phyloP scores from a whole-genome alignment of 2,329 filamentous ascomycete genomes.

The Aspergillus pseudoterreus region DNA sequence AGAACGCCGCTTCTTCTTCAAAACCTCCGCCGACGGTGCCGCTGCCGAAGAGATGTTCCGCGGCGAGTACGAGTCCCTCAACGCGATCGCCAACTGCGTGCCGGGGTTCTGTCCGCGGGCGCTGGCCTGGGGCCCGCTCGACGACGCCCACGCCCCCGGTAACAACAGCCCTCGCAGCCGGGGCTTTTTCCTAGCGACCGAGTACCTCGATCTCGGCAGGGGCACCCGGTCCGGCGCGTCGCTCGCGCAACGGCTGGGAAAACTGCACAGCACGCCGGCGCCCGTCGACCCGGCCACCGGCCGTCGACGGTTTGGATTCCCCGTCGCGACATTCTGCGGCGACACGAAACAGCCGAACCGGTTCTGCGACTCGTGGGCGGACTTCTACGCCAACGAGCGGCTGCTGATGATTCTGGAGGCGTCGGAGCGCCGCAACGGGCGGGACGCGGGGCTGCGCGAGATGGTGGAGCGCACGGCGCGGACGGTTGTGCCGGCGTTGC shows the following conservation, averaged over 20 bases:
- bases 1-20: slow-evolving; percentile 38
- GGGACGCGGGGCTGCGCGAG: slow-evolving; percentile 57
- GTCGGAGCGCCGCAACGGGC: slow-evolving; percentile 59
- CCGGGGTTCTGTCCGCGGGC: slow-evolving; percentile 73
- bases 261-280: slow-evolving; percentile 71
- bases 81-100: slow-evolving; percentile 69
- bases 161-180: slow-evolving; percentile 46
- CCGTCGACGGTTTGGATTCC: slow-evolving; percentile 71
- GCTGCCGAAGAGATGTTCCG: slow-evolving; percentile 37
- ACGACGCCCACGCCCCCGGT: slow-evolving; percentile 39
- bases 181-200: slow-evolving; percentile 61
- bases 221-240: slow-evolving; percentile 47
- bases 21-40: slow-evolving; percentile 31
- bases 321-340: slow-evolving; percentile 80
- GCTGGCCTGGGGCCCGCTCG: slow-evolving; percentile 64
- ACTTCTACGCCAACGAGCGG: slow-evolving; percentile 78
- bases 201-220: slow-evolving; percentile 68
- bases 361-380: slow-evolving; percentile 71
- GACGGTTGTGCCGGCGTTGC: slow-evolving; percentile 69
- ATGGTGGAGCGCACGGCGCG: slow-evolving; percentile 63
- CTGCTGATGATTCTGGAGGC: slow-evolving; percentile 62
- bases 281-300: slow-evolving; percentile 41
- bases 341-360: slow-evolving; percentile 77
- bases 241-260: slow-evolving; percentile 72
- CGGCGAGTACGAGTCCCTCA: slow-evolving; percentile 81